Conservation (phyloP, 768 basidiomycete species). For the Holtermannia corniformis region DNA sequence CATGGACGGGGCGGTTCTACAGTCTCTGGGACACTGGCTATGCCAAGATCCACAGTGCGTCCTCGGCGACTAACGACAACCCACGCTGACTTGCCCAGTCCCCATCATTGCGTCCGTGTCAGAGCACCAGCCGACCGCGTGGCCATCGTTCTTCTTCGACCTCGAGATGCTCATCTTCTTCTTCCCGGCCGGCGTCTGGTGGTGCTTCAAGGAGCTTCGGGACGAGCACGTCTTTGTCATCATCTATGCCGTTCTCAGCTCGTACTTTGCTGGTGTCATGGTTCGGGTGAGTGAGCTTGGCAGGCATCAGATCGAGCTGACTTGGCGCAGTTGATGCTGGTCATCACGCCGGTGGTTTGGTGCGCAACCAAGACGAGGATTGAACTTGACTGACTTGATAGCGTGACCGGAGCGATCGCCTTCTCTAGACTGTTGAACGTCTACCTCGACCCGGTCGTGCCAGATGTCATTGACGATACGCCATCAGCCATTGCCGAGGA, state of each 20-base stretch:
- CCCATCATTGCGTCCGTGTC: slow-evolving; percentile 98
- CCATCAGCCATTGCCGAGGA: too few species aligned
- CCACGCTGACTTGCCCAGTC: slow-evolving; percentile 39
- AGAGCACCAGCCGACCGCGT: slow-evolving; percentile 98
- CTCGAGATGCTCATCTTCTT: slow-evolving; percentile 94
- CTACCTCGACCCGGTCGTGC: slow-evolving; percentile 76
- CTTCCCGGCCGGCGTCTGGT: slow-evolving; percentile 90
- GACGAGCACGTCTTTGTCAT: slow-evolving; percentile 98
- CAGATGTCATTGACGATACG: slow-evolving; percentile 43
- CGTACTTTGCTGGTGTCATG: slow-evolving; percentile 99
- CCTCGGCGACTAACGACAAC: background rate
- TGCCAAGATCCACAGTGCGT: slow-evolving; percentile 72
- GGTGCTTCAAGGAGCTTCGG: slow-evolving; percentile 86
- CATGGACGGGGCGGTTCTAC: slow-evolving; percentile 99
- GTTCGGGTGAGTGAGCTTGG: slow-evolving; percentile 50
- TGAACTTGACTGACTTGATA: background rate
- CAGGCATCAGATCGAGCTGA: background rate
- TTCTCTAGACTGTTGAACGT: slow-evolving; percentile 78
- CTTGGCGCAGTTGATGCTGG: slow-evolving; percentile 62
- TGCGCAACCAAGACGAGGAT: background rate
- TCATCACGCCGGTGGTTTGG: slow-evolving; percentile 93
- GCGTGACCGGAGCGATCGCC: slow-evolving; percentile 77
- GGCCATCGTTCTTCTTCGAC: slow-evolving; percentile 99
- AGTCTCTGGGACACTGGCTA: slow-evolving; percentile 99
- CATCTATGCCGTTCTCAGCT: slow-evolving; percentile 89